Evolutionary conservation across 2,329 filamentous ascomycete genomes (phyloP).

Genomic region (Alternaria gaisen): DNA sequence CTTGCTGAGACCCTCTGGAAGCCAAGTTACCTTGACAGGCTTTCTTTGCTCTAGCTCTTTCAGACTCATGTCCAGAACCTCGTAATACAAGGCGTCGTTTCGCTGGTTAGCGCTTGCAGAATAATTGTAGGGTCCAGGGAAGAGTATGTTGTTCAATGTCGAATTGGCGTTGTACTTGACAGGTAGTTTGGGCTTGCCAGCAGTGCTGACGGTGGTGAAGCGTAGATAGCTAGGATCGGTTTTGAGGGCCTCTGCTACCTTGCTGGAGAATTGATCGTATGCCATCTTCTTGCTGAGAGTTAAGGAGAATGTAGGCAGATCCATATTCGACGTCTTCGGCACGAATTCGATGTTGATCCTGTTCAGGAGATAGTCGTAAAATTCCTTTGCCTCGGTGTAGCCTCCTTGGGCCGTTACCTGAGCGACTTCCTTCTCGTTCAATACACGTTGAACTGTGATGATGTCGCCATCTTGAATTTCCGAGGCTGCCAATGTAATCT

Average conservation of each 20-base stretch:
- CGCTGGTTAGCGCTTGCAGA: slow-evolving; percentile 73
- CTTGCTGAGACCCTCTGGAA: slow-evolving; percentile 90
- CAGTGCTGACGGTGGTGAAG: slow-evolving; percentile 86
- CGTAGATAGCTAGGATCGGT: slow-evolving; percentile 87
- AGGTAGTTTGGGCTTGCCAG: slow-evolving; percentile 77
- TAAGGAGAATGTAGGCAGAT: slow-evolving; percentile 75
- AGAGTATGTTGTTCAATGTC: slow-evolving; percentile 81
- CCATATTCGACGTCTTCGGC: slow-evolving; percentile 66
- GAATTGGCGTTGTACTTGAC: slow-evolving; percentile 77
- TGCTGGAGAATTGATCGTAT: slow-evolving; percentile 86
- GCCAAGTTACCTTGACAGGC: slow-evolving; percentile 80
- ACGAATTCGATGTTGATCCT: slow-evolving; percentile 81
- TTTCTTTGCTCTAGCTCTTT: slow-evolving; percentile 95
- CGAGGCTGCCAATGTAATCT: slow-evolving; percentile 85
- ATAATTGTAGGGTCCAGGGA: slow-evolving; percentile 73
- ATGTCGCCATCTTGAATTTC: slow-evolving; percentile 98
- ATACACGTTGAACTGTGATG: slow-evolving; percentile 84
- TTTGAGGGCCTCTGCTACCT: slow-evolving; percentile 79
- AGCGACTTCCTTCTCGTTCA: slow-evolving; percentile 58
- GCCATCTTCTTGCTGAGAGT: slow-evolving; percentile 86
- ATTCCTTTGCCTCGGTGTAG: slow-evolving; percentile 77
- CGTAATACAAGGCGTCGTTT: slow-evolving; percentile 84
- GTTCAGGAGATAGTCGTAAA: slow-evolving; percentile 93
- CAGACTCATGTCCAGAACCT: slow-evolving; percentile 92
- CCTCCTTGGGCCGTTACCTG: slow-evolving; percentile 52